Conservation (phyloP, 2,329 filamentous ascomycete species). For the Dactylonectria macrodidyma region DNA sequence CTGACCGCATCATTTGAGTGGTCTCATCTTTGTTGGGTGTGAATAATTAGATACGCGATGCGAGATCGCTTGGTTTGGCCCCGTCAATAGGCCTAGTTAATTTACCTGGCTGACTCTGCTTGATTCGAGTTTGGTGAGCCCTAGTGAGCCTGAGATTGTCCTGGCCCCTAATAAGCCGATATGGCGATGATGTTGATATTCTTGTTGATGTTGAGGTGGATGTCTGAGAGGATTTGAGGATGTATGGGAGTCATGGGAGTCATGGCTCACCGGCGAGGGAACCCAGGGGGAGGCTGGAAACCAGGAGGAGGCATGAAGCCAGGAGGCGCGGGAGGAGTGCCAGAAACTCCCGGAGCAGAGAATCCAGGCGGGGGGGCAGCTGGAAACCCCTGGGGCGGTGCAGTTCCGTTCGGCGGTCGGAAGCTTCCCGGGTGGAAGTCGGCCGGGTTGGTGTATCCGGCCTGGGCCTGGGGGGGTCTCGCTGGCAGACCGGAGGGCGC, state of each 20-base stretch:
- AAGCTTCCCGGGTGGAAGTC: slow-evolving; percentile 63
- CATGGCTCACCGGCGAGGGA: slow-evolving; percentile 53
- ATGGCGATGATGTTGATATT: slow-evolving; percentile 3
- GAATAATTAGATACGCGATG: slow-evolving; percentile 30
- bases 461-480: slow-evolving; percentile 63
- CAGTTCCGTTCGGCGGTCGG: slow-evolving; percentile 56
- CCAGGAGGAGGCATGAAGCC: slow-evolving; percentile 60
- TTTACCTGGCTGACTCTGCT: slow-evolving; percentile 19
- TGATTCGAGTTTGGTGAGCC: slow-evolving; percentile 22
- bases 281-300: slow-evolving; percentile 64
- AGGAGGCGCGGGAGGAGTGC: slow-evolving; percentile 57
- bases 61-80: slow-evolving; percentile 23
- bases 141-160: slow-evolving; percentile 13
- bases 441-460: slow-evolving; percentile 62
- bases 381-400: slow-evolving; percentile 56
- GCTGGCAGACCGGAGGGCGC: slow-evolving; percentile 66
- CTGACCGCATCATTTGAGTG: slow-evolving; percentile 40
- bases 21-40: slow-evolving; percentile 32
- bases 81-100: slow-evolving; percentile 13
- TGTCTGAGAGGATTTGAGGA: slow-evolving; percentile 26
- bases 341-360: slow-evolving; percentile 51
- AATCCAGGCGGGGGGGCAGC: slow-evolving; percentile 60
- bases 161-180: slow-evolving; percentile 14
- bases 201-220: background rate
- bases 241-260: background rate